Conservation (phyloP, 768 basidiomycete genomes). For the Suillus alpinus region DNA sequence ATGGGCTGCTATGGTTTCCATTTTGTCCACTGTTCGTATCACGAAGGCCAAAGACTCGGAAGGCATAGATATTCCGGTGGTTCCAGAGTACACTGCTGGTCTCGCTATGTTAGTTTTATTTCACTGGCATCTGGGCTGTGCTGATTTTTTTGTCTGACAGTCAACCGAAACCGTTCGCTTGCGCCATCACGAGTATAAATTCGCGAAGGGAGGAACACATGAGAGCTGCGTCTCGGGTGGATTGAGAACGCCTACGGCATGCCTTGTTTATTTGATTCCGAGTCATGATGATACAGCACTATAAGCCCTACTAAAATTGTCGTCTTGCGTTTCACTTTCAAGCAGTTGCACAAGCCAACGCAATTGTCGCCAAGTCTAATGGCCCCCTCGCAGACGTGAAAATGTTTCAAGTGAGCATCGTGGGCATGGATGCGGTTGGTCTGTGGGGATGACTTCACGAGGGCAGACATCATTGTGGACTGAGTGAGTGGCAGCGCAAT, state of each 20-base stretch:
- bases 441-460: too few relatives aligned
- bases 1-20: slow-evolving; percentile 3
- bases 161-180: slow-evolving; percentile 4
- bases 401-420: too few relatives aligned
- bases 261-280: not conserved
- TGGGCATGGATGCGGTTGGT: too few relatives aligned
- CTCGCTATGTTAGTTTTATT: not conserved
- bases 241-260: not conserved
- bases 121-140: not conserved
- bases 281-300: not conserved
- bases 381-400: too few relatives aligned
- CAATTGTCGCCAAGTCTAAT: too few relatives aligned
- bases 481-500: too few relatives aligned
- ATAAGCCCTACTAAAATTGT: not conserved
- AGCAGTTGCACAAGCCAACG: too few relatives aligned
- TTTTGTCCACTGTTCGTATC: slow-evolving; percentile 8
- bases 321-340: too few relatives aligned
- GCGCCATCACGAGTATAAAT: not conserved
- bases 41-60: slow-evolving; percentile 5
- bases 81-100: not conserved
- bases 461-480: too few relatives aligned
- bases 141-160: not conserved
- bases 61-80: slow-evolving; percentile 1
- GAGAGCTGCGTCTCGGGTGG: not conserved
- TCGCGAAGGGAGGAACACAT: not conserved